A percentile compares a stretch with the other conserved stretches of the same genome.
phyloP scores from a whole-genome alignment of 2,329 filamentous ascomycete species.

The Grosmannia serpens region DNA sequence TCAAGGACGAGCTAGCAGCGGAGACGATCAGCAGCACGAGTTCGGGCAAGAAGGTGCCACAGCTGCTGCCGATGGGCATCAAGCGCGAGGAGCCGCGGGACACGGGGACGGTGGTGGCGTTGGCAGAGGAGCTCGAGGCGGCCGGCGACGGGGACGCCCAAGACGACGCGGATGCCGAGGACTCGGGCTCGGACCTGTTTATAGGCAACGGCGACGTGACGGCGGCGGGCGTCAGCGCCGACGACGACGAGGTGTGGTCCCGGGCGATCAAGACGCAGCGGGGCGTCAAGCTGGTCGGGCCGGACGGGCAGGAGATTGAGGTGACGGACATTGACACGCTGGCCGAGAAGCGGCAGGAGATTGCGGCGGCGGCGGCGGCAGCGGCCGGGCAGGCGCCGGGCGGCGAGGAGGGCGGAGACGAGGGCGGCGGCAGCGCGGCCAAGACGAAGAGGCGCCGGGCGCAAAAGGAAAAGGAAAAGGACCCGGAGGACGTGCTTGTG shows the following conservation, averaged over 20 bases:
- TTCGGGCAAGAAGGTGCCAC: constrained; percentile 11
- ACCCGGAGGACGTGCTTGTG: constrained; percentile 27
- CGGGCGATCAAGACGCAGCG: constrained; percentile 22
- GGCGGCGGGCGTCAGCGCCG: constrained; percentile 10
- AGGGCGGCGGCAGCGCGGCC: background rate
- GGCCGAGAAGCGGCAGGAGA: constrained; percentile 11
- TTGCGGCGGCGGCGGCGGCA: constrained; percentile 1
- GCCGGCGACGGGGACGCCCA: constrained; percentile 16
- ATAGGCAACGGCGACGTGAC: constrained; percentile 6
- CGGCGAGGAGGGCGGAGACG: background rate
- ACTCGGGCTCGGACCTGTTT: constrained; percentile 15
- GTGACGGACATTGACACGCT: constrained; percentile 26
- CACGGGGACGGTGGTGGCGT: constrained; percentile 40
- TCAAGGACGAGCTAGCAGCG: constrained; percentile 28
- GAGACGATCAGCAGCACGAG: background rate
- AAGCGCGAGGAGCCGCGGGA: constrained; percentile 43
- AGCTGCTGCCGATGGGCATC: constrained; percentile 43
- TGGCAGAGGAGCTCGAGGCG: constrained; percentile 45
- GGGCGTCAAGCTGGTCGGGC: constrained; percentile 30
- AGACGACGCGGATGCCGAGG: constrained; percentile 20
- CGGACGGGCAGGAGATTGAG: constrained; percentile 28
- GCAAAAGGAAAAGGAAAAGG: constrained; percentile 12
- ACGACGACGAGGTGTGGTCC: constrained; percentile 31
- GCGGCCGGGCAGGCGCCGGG: constrained; percentile 8
- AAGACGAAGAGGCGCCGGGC: constrained; percentile 10